Percentiles rank a stretch among this genome's conserved stretches.
These are phyloP conservation scores for Geopyxis carbonaria DNA, from an alignment of 495 filamentous ascomycete species.

Conservation along the genomic window DNA sequence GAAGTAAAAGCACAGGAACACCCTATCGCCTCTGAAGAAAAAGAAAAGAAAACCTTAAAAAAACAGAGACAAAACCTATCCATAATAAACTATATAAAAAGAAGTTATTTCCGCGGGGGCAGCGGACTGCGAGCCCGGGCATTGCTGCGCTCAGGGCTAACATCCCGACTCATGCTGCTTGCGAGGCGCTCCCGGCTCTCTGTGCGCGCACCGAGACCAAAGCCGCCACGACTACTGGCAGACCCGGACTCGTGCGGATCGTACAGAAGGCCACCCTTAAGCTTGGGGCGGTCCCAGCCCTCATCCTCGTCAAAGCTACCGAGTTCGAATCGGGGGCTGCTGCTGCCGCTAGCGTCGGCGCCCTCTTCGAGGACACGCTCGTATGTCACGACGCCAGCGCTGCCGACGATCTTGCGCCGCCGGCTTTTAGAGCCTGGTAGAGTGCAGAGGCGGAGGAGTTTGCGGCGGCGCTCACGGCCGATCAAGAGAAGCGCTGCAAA, in stretches of 20 bases:
- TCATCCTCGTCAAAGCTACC: slow-evolving; percentile 39
- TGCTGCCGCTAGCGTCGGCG: slow-evolving; percentile 32
- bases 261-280: slow-evolving; percentile 46
- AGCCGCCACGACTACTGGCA: slow-evolving; percentile 32
- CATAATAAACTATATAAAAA: too few relatives aligned
- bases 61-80: too few relatives aligned
- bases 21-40: too few relatives aligned
- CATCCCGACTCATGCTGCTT: slow-evolving; percentile 42
- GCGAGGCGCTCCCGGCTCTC: slow-evolving; percentile 61
- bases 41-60: too few relatives aligned
- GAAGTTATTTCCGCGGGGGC: slow-evolving; percentile 34
- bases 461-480: slow-evolving; percentile 51
- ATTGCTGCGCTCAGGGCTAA: slow-evolving; percentile 36
- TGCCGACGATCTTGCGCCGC: slow-evolving; percentile 40
- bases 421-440: slow-evolving; percentile 34
- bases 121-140: slow-evolving; percentile 46
- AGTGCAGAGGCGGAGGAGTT: slow-evolving; percentile 37
- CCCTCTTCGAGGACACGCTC: slow-evolving; percentile 79
- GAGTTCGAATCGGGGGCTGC: slow-evolving; percentile 41
- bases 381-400: slow-evolving; percentile 36
- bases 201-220: slow-evolving; percentile 56
- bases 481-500: slow-evolving; percentile 42
- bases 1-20: too few relatives aligned
- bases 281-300: slow-evolving; percentile 37
- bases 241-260: slow-evolving; percentile 27